A percentile compares a stretch with the other conserved stretches of the same genome.
phyloP scores from a whole-genome alignment of 495 filamentous ascomycete genomes.

The Tricharina praecox region DNA sequence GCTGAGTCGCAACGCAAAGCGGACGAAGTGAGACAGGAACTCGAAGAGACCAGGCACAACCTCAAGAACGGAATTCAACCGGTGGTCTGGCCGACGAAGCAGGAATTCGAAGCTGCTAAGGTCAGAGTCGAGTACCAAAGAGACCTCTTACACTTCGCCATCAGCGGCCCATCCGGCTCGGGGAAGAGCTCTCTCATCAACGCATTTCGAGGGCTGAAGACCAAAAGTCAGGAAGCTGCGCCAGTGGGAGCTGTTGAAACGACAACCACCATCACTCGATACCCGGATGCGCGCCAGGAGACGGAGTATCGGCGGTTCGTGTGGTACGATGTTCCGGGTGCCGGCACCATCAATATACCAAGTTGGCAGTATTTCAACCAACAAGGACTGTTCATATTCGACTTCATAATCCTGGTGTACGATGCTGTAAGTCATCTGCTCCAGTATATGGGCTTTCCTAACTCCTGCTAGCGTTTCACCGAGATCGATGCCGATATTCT shows the following conservation, averaged over 20 bases:
- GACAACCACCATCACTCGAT: constrained; percentile 5
- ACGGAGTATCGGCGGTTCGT: constrained; percentile 1
- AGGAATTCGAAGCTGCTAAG: not conserved
- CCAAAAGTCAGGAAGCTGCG: not conserved
- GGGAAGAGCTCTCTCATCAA: constrained; percentile 19
- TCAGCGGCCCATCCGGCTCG: constrained; percentile 9
- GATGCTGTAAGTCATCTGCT: too few relatives aligned
- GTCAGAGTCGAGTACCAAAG: not conserved
- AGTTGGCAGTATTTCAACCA: constrained; percentile 21
- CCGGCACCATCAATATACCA: constrained; percentile 12
- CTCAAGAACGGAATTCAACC: constrained; percentile 3
- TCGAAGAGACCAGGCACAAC: too few relatives aligned
- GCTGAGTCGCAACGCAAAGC: too few relatives aligned
- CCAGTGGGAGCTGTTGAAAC: constrained; percentile 10
- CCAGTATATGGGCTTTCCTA: too few relatives aligned
- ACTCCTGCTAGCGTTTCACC: constrained; percentile 4
- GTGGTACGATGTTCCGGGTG: constrained; percentile 21
- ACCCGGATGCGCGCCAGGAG: constrained; percentile 3
- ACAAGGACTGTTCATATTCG: constrained; percentile 17
- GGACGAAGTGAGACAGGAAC: too few relatives aligned
- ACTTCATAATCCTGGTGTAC: constrained; percentile 12
- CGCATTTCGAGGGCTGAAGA: constrained; percentile 11
- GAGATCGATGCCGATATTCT: constrained; percentile 10
- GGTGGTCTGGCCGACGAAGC: not conserved
- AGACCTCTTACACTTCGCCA: constrained; percentile 11